A percentile compares a stretch with the other conserved stretches of the same genome.
Conservation (phyloP, 2,329 filamentous ascomycete species). For the Clonostachys chloroleuca region DNA sequence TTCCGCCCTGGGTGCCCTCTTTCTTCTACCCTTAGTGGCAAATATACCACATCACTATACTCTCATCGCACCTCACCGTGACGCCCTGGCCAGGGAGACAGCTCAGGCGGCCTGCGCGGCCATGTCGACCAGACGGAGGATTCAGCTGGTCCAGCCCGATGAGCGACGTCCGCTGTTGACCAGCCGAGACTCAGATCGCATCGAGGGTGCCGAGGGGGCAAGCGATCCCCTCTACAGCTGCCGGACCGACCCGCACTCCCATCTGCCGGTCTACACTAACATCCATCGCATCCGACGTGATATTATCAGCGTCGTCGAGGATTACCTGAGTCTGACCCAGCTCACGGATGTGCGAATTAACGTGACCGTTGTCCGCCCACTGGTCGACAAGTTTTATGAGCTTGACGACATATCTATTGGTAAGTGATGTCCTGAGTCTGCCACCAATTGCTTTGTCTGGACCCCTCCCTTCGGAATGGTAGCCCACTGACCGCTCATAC, state of each 20-base stretch:
- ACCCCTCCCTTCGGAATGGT: neutral
- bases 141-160: constrained; percentile 16
- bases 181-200: constrained; percentile 18
- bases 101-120: too few species aligned
- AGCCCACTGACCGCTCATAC: constrained; percentile 2
- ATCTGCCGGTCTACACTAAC: constrained; percentile 70
- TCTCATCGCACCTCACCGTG: too few species aligned
- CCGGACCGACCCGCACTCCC: constrained; percentile 51
- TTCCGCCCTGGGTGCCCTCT: too few species aligned
- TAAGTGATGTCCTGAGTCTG: constrained; percentile 23
- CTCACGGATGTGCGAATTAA: constrained; percentile 79
- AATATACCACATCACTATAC: too few species aligned
- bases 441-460: neutral
- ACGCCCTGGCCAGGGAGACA: too few species aligned
- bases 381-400: constrained; percentile 81
- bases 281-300: constrained; percentile 69
- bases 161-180: constrained; percentile 28
- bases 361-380: constrained; percentile 69
- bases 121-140: constrained; percentile 16
- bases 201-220: constrained; percentile 11
- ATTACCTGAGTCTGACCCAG: constrained; percentile 66
- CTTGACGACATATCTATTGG: constrained; percentile 74
- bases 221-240: constrained; percentile 42
- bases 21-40: too few species aligned
- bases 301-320: constrained; percentile 58